phyloP scores from a whole-genome alignment of 768 basidiomycete genomes.

The Clathrus columnatus region DNA sequence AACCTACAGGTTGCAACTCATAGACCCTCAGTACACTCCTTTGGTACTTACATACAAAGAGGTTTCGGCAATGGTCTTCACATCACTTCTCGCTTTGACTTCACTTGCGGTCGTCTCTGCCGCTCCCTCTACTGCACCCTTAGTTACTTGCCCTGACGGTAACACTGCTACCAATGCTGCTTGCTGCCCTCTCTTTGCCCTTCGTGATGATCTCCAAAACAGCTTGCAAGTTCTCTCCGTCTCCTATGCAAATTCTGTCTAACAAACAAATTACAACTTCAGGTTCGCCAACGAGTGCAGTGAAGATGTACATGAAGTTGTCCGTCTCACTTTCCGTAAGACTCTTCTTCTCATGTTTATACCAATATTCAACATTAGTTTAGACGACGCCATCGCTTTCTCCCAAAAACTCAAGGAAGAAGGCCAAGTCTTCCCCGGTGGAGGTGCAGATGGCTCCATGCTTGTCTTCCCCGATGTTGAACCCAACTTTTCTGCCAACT shows the following conservation, averaged over 20 bases:
- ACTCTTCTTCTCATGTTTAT: conserved; percentile 16
- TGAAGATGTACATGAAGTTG: conserved; percentile 11
- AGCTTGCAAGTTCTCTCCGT: conserved; percentile 12
- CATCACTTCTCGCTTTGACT: not conserved
- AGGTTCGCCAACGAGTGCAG: conserved; percentile 8
- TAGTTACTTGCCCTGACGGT: conserved; percentile 26
- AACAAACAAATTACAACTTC: not conserved
- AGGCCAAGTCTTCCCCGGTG: not conserved
- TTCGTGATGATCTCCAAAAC: conserved; percentile 23
- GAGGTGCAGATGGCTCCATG: conserved; percentile 11
- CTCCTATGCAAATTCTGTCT: no score
- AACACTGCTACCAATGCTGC: conserved; percentile 23
- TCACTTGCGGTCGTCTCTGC: not conserved
- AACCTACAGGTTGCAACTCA: no score
- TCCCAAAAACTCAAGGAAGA: conserved; percentile 27
- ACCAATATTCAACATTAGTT: conserved; percentile 24
- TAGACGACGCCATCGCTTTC: conserved; percentile 35
- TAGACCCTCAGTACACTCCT: no score
- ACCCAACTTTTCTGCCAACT: conserved; percentile 11
- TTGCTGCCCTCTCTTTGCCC: conserved; percentile 25
- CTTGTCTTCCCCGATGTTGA: conserved; percentile 10
- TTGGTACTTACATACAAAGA: no score
- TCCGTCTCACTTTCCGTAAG: conserved; percentile 13
- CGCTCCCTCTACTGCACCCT: not conserved
- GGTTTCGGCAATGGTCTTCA: no score